Evolutionary conservation across 2,329 filamentous ascomycete species (phyloP).

Genomic region (Huntiella decipiens): DNA sequence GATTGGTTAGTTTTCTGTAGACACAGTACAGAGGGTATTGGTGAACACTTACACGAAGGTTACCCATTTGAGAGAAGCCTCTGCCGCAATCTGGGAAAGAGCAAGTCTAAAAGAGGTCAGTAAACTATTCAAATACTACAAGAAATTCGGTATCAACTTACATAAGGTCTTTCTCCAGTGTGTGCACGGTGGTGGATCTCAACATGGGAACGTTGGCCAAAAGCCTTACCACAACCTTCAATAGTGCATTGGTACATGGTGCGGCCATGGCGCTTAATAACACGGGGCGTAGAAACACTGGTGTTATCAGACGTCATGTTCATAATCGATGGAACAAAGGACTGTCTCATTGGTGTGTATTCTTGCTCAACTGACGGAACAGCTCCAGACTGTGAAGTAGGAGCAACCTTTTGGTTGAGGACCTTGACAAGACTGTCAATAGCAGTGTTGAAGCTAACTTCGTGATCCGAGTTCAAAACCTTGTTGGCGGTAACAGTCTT

Average conservation of each 20-base stretch:
- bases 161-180: conserved; percentile 78
- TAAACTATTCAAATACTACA: conserved; percentile 3
- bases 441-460: conserved; percentile 56
- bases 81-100: conserved; percentile 54
- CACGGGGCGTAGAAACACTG: background rate
- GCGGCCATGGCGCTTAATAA: background rate
- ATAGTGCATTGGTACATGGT: conserved; percentile 44
- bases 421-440: conserved; percentile 79
- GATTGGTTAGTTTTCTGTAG: background rate
- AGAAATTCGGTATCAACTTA: conserved; percentile 27
- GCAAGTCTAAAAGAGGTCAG: conserved; percentile 34
- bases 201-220: conserved; percentile 81
- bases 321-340: too few relatives aligned
- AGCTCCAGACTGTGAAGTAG: conserved; percentile 7
- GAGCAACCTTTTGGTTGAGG: conserved; percentile 45
- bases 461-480: conserved; percentile 26
- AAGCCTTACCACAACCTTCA: conserved; percentile 59
- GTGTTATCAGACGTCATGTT: too few relatives aligned
- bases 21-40: background rate
- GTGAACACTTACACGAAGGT: conserved; percentile 49
- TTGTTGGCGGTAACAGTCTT: conserved; percentile 28
- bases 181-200: conserved; percentile 79
- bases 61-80: conserved; percentile 75
- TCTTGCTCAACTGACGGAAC: too few relatives aligned
- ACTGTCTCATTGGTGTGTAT: too few relatives aligned